Evolutionary conservation across 345 rosid genomes (phyloP).

Genomic region (Hypericum perforatum): DNA sequence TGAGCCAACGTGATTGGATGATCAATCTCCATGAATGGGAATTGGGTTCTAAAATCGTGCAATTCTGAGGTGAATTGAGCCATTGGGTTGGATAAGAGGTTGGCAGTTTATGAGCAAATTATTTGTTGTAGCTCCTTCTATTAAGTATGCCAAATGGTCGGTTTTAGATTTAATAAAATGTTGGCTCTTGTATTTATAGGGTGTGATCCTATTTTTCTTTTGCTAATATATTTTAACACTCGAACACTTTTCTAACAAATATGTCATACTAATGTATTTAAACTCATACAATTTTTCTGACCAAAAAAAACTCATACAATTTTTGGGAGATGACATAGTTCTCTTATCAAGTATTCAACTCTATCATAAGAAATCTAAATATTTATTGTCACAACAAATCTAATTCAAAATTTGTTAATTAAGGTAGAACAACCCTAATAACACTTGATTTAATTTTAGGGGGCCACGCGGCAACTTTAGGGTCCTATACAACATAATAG

Average conservation of each 20-base stretch:
- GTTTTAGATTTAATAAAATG: conserved; percentile 7
- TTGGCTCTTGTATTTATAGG: conserved; percentile 22
- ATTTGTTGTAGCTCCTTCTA: neutral
- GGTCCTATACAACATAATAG: conserved; percentile 12
- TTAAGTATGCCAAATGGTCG: conserved; percentile 10
- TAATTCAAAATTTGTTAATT: no score
- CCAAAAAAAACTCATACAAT: no score
- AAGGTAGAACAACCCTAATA: no score
- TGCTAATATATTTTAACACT: no score
- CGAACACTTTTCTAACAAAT: no score
- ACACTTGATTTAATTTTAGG: neutral
- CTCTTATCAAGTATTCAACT: no score
- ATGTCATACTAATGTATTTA: no score
- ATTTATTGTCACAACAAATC: no score
- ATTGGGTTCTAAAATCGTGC: conserved; percentile 19
- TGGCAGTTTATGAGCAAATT: neutral
- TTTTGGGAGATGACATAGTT: no score
- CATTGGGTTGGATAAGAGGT: conserved; percentile 12
- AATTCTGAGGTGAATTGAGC: conserved; percentile 33
- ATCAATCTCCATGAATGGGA: conserved; percentile 24
- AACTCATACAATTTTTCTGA: no score
- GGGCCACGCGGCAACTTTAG: conserved; percentile 24
- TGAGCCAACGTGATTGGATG: conserved; percentile 23
- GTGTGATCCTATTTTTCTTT: no score
- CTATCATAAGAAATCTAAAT: no score